phyloP scores from a whole-genome alignment of 768 basidiomycete species.

The Coprinellus aureogranulatus region DNA sequence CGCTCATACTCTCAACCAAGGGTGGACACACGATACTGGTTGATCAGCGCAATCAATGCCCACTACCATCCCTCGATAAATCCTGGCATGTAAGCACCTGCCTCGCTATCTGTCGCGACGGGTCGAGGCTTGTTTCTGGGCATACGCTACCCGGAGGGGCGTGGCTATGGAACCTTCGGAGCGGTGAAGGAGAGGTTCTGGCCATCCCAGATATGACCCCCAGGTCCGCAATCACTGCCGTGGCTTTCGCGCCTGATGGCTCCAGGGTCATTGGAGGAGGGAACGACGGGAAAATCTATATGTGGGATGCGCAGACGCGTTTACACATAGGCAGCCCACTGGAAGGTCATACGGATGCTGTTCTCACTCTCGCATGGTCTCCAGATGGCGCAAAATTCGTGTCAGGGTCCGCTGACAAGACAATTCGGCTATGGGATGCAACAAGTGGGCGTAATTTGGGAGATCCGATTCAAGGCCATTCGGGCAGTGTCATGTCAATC shows the following conservation, averaged over 20 bases:
- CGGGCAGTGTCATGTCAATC: background rate
- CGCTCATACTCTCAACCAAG: background rate
- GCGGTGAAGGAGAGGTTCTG: too few species aligned
- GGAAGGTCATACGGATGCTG: background rate
- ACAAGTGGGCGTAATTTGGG: background rate
- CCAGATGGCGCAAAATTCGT: background rate
- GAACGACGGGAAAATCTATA: background rate
- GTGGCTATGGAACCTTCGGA: too few species aligned
- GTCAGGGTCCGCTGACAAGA: background rate
- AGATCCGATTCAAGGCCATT: background rate
- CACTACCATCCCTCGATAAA: too few species aligned
- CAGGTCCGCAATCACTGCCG: too few species aligned
- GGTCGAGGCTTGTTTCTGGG: too few species aligned
- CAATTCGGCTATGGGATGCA: background rate
- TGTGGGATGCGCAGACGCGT: background rate
- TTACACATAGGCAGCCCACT: background rate
- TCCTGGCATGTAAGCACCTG: slow-evolving; percentile 10
- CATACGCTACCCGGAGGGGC: too few species aligned
- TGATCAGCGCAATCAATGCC: too few species aligned
- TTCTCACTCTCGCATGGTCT: background rate
- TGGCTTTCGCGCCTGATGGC: background rate
- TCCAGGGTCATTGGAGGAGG: background rate
- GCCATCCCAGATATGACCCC: too few species aligned
- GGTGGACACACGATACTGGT: background rate
- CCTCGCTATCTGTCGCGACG: too few species aligned